Conservation (phyloP, 2,329 filamentous ascomycete genomes). For the Colletotrichum scovillei region DNA sequence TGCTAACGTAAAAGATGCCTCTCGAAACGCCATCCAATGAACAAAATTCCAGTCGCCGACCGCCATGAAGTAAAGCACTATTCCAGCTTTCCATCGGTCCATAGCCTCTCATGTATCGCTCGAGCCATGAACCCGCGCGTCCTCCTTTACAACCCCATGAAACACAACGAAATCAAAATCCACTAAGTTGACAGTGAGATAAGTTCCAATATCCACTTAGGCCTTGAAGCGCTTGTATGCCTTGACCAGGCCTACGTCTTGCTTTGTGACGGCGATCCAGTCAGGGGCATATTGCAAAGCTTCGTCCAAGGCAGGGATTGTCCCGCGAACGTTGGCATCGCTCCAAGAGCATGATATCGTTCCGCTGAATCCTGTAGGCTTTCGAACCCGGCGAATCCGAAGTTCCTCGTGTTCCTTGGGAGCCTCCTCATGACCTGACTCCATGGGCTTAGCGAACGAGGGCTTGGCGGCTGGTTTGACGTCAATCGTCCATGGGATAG, state of each 20-base stretch:
- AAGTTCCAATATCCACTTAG: neutral
- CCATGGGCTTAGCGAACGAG: neutral
- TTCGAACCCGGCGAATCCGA: conserved; percentile 41
- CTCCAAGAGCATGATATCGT: conserved; percentile 86
- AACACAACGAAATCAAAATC: neutral
- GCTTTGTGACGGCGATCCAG: conserved; percentile 84
- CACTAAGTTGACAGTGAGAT: neutral
- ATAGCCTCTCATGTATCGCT: neutral
- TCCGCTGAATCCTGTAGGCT: conserved; percentile 63
- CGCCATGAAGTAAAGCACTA: neutral
- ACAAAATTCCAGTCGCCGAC: neutral
- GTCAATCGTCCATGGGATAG: conserved; percentile 79
- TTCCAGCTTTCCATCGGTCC: neutral
- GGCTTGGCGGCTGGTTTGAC: conserved; percentile 59
- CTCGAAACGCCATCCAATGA: conserved; percentile 24
- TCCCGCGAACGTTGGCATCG: conserved; percentile 78
- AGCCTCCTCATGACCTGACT: too few relatives aligned
- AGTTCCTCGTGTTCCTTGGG: conserved; percentile 38
- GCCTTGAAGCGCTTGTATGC: conserved; percentile 11
- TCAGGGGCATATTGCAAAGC: conserved; percentile 78
- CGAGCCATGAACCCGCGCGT: neutral
- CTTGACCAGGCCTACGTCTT: conserved; percentile 20
- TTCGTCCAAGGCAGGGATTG: conserved; percentile 88
- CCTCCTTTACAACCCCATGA: neutral
- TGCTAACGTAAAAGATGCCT: conserved; percentile 4